These are phyloP conservation scores for Rhododendron vialii DNA, from an alignment of 148 eudicot genomes.

Conservation along the genomic window DNA sequence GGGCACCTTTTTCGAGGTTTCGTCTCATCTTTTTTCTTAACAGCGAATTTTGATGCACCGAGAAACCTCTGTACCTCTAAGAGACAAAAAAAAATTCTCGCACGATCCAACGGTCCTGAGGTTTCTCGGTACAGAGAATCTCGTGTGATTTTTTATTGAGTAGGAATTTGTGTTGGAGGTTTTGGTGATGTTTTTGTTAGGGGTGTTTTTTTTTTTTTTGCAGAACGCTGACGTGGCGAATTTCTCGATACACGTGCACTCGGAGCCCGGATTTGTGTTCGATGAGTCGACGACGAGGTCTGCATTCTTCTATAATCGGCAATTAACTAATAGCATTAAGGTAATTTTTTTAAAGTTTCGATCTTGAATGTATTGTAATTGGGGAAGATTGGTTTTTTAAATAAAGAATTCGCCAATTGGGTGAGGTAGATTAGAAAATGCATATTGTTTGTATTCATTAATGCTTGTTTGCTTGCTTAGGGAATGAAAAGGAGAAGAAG, in stretches of 20 bases:
- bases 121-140: no score
- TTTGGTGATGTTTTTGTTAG: background rate
- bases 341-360: conserved; percentile 24
- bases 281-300: conserved; percentile 79
- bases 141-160: no score
- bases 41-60: background rate
- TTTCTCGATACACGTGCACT: conserved; percentile 74
- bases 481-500: background rate
- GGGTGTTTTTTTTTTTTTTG: conserved; percentile 6
- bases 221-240: conserved; percentile 65
- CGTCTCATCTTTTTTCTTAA: background rate
- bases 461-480: background rate
- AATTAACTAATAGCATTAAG: conserved; percentile 75
- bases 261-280: conserved; percentile 87
- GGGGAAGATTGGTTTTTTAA: background rate
- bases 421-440: background rate
- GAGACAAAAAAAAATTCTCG: no score
- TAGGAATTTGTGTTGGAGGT: background rate
- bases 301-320: conserved; percentile 62
- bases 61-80: no score
- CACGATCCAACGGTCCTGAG: no score
- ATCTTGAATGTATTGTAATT: background rate
- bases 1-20: conserved; percentile 83
- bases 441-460: no score
- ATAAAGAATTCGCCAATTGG: background rate